Base-by-base conservation (phyloP, 2,329 filamentous ascomycete species). In the Ophioceras dolichostomum region DNA sequence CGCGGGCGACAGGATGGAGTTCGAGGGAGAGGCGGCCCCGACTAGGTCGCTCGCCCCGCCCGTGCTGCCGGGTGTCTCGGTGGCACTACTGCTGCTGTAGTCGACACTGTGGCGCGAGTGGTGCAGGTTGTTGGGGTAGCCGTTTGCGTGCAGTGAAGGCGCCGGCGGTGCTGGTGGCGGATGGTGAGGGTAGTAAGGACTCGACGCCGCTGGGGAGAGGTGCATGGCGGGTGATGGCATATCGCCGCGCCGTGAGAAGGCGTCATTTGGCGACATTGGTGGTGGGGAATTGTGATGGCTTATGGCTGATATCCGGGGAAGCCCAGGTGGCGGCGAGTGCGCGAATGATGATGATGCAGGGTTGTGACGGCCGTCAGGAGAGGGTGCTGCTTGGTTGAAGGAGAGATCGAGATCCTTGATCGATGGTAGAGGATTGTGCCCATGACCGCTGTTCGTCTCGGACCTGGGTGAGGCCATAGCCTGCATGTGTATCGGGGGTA, bases 261-360 rank as follows among this genome's bases (percentile, higher is more conserved):
- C 28, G 1, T 71, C 65, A 36, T 64, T 61, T 13, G 68, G 65
- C 4, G 69, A 74, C 12, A 65, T 58, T 2, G 70, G 66, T 2
- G 69, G 68, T 10, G 70, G 66, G 16, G 68, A 62, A 2, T 45
- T 45, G 49, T 68, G 57, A 26, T 12, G 8, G 21, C 48, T 51
- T 13, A 44, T 39, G n/a, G 50, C 47, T n/a, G 54, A 43, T n/a
- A 64, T 48, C 3, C 49, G 45, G 6, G 50, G 46, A 16, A 62
- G 45, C 5, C 49, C 54, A 3, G 53, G 47, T 20, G 60, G 55
- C 2, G 60, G 57, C 4, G 60, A 61, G 21, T 55, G 55, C 21
- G 53, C 47, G 34, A 49, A 21, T 47, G 43, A 4, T 52, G 34
- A 30, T 6, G 29, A n/a, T 12, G 22, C 22, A 7, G 22, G 22